Conservation (phyloP, 1,284 basidiomycete genomes). For the Rhodotorula sp. region DNA sequence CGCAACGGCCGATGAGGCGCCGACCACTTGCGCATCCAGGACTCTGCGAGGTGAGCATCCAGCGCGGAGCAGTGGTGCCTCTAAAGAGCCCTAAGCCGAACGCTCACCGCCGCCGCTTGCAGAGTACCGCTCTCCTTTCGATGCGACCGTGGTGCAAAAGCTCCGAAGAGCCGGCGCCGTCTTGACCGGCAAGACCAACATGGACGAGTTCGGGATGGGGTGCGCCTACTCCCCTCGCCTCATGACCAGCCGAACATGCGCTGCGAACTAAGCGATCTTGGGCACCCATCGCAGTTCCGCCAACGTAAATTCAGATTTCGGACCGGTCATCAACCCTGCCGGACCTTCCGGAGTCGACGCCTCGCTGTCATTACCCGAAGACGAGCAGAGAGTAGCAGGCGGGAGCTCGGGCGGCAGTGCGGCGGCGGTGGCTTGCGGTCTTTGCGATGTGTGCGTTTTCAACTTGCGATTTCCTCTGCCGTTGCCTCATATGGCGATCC, state of each 20-base stretch:
- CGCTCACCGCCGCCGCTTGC: slow-evolving; percentile 1
- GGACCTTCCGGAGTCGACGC: slow-evolving; percentile 40
- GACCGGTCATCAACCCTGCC: slow-evolving; percentile 74
- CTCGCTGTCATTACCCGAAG: slow-evolving; percentile 34
- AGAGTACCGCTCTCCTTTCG: slow-evolving; percentile 78
- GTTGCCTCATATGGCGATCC: too few species aligned
- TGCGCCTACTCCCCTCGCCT: slow-evolving; percentile 48
- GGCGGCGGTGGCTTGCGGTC: slow-evolving; percentile 71
- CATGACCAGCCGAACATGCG: neutral
- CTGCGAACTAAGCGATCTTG: neutral
- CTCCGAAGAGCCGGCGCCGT: slow-evolving; percentile 66
- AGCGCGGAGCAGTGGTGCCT: neutral
- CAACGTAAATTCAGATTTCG: slow-evolving; percentile 67
- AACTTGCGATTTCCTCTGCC: too few species aligned
- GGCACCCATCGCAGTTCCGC: slow-evolving; percentile 58
- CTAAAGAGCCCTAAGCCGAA: neutral
- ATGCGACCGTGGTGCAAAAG: slow-evolving; percentile 75
- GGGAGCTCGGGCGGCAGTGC: slow-evolving; percentile 82
- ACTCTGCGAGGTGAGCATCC: slow-evolving; percentile 63
- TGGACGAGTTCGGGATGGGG: slow-evolving; percentile 99
- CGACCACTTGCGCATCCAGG: slow-evolving; percentile 74
- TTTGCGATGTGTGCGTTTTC: slow-evolving; percentile 73
- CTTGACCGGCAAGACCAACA: slow-evolving; percentile 85
- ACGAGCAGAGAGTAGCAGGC: slow-evolving; percentile 69
- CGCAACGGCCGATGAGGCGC: slow-evolving; percentile 57